These are phyloP conservation scores for Medakamo hakoo DNA, from an alignment of 139 green algal species.

Conservation along the genomic window DNA sequence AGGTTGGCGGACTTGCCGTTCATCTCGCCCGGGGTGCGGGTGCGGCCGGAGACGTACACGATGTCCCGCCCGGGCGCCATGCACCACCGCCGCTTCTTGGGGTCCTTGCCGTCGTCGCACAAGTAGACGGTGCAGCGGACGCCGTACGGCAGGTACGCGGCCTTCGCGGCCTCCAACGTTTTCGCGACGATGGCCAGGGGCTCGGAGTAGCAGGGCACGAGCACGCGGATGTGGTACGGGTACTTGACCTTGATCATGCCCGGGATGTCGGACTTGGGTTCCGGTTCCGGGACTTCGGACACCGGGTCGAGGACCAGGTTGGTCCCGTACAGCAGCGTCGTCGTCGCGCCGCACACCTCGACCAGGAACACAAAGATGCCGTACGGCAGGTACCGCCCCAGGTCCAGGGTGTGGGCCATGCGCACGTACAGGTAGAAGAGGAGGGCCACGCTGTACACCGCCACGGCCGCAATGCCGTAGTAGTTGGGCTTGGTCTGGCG, in stretches of 20 bases:
- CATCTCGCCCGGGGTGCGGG: constrained; percentile 20
- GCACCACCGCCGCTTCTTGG: constrained; percentile 27
- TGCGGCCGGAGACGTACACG: constrained; percentile 52
- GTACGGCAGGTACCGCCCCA: constrained; percentile 18
- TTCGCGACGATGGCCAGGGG: constrained; percentile 33
- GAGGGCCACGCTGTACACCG: constrained; percentile 22
- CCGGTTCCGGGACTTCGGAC: not conserved
- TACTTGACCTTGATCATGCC: constrained; percentile 3
- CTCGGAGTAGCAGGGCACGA: constrained; percentile 45
- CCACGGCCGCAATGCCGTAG: constrained; percentile 16
- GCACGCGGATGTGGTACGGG: constrained; percentile 34
- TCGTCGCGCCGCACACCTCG: constrained; percentile 31
- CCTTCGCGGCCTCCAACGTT: constrained; percentile 26
- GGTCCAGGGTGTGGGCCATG: constrained; percentile 29
- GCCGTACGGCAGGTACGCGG: constrained; percentile 19
- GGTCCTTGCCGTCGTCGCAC: constrained; percentile 36
- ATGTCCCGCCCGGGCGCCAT: constrained; percentile 13
- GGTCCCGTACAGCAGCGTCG: constrained; percentile 30
- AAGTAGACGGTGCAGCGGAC: constrained; percentile 36
- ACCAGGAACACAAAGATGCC: constrained; percentile 26
- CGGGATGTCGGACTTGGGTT: not conserved
- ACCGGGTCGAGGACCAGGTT: constrained; percentile 12
- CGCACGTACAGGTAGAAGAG: constrained; percentile 29
- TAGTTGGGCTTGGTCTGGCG: constrained; percentile 14
- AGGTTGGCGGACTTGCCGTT: constrained; percentile 36